Conservation (phyloP, 768 basidiomycete genomes). For the Lentinula raphanica region DNA sequence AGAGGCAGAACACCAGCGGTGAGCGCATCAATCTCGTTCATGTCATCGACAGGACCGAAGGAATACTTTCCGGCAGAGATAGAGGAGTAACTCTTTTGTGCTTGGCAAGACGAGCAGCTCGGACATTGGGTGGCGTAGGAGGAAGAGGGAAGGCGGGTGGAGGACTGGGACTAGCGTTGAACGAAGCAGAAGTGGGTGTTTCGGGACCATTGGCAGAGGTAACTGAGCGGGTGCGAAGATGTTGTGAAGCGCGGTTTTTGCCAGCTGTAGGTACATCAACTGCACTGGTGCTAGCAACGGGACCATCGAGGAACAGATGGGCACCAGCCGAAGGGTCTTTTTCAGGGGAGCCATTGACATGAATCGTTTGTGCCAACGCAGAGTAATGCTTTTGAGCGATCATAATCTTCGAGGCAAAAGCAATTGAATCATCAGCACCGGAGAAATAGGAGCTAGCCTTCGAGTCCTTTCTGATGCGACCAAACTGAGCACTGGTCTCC, state of each 20-base stretch:
- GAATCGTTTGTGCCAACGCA: slow-evolving; percentile 58
- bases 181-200: slow-evolving; percentile 30
- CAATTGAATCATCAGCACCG: slow-evolving; percentile 44
- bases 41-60: slow-evolving; percentile 49
- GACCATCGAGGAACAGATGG: slow-evolving; percentile 27
- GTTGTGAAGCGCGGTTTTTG: slow-evolving; percentile 29
- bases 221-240: slow-evolving; percentile 59
- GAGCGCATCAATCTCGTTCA: slow-evolving; percentile 67
- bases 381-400: slow-evolving; percentile 72
- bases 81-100: slow-evolving; percentile 64
- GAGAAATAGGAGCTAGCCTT: slow-evolving; percentile 53
- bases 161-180: slow-evolving; percentile 39
- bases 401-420: slow-evolving; percentile 57
- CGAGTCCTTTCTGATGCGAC: slow-evolving; percentile 45
- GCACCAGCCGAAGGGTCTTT: slow-evolving; percentile 27
- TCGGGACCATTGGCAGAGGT: slow-evolving; percentile 42
- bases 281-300: slow-evolving; percentile 34
- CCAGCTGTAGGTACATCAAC: slow-evolving; percentile 21
- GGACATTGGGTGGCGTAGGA: slow-evolving; percentile 67
- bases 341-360: slow-evolving; percentile 47
- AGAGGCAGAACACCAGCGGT: slow-evolving; percentile 65
- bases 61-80: slow-evolving; percentile 57
- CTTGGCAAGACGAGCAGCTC: slow-evolving; percentile 47
- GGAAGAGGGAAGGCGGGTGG: slow-evolving; percentile 69
- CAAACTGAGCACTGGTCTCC: slow-evolving; percentile 53